These are phyloP conservation scores for Exophiala aquamarina DNA, from an alignment of 2,329 filamentous ascomycete species.

Conservation along the genomic window DNA sequence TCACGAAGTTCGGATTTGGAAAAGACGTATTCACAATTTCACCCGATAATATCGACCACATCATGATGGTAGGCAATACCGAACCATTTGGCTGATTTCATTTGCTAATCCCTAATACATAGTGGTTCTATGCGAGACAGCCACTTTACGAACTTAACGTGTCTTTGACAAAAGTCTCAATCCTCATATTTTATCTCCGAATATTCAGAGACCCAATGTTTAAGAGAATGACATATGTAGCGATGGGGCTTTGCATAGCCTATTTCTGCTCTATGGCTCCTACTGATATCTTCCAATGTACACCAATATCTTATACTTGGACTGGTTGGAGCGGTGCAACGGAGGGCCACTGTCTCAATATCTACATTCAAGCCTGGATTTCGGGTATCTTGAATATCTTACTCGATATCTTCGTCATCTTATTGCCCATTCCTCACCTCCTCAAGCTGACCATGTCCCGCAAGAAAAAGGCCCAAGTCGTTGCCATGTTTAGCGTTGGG, in stretches of 20 bases:
- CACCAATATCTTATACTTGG: slow-evolving; percentile 40
- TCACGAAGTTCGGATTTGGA: not conserved
- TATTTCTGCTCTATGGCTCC: slow-evolving; percentile 34
- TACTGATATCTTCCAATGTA: slow-evolving; percentile 39
- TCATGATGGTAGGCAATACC: not conserved
- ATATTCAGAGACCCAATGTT: slow-evolving; percentile 43
- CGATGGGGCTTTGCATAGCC: slow-evolving; percentile 34
- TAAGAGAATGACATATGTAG: slow-evolving; percentile 31
- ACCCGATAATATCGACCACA: not conserved
- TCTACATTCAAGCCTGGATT: slow-evolving; percentile 39
- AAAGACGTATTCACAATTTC: not conserved
- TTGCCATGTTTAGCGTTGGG: slow-evolving; percentile 39
- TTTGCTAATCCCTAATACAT: not conserved
- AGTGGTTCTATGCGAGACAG: not conserved
- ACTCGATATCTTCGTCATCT: slow-evolving; percentile 33
- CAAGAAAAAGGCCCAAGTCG: slow-evolving; percentile 33
- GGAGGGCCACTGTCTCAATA: slow-evolving; percentile 36
- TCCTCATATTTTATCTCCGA: slow-evolving; percentile 43
- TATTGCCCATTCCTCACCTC: slow-evolving; percentile 32
- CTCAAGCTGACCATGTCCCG: slow-evolving; percentile 31
- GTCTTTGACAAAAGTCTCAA: slow-evolving; percentile 35
- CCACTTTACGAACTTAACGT: not conserved
- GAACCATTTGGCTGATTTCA: not conserved
- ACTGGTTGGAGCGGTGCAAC: slow-evolving; percentile 37
- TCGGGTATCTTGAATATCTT: slow-evolving; percentile 36